These are phyloP conservation scores for Musa troglodytarum DNA, from an alignment of 176 grass and related monocot genomes.

Conservation along the genomic window DNA sequence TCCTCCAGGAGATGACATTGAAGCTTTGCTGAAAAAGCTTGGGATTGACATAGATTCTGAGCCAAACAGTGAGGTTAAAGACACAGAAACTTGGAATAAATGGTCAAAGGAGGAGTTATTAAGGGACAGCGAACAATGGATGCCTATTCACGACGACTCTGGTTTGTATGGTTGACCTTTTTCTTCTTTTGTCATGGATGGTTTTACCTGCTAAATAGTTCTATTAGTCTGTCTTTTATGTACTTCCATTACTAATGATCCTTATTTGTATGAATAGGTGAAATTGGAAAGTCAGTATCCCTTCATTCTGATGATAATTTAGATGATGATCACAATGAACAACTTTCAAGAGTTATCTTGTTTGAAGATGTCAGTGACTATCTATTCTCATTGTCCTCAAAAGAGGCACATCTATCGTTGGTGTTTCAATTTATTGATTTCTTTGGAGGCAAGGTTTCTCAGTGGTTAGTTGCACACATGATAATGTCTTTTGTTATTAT, in stretches of 20 bases:
- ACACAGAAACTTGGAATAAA: conserved; percentile 87
- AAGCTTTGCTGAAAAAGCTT: conserved; percentile 81
- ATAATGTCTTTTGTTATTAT: not conserved
- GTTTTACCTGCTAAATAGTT: not conserved
- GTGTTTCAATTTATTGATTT: conserved; percentile 97
- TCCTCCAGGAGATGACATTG: conserved; percentile 63
- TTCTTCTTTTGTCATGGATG: conserved; percentile 12
- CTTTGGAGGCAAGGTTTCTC: conserved; percentile 75
- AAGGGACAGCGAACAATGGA: conserved; percentile 76
- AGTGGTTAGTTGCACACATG: conserved; percentile 48
- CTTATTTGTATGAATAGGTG: not conserved
- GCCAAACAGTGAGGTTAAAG: conserved; percentile 79
- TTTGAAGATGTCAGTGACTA: conserved; percentile 89
- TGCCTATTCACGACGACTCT: conserved; percentile 68
- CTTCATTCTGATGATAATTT: conserved; percentile 29
- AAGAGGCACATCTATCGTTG: conserved; percentile 71
- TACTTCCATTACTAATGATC: not conserved
- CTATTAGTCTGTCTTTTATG: not conserved
- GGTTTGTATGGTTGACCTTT: conserved; percentile 29
- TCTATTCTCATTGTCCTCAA: conserved; percentile 80
- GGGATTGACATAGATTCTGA: conserved; percentile 79
- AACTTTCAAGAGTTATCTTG: conserved; percentile 85
- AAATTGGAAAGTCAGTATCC: conserved; percentile 26
- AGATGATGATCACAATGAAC: conserved; percentile 53
- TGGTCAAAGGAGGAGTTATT: conserved; percentile 72